phyloP scores from a whole-genome alignment of 176 grass and related monocot genomes.

The Carex kokanica region DNA sequence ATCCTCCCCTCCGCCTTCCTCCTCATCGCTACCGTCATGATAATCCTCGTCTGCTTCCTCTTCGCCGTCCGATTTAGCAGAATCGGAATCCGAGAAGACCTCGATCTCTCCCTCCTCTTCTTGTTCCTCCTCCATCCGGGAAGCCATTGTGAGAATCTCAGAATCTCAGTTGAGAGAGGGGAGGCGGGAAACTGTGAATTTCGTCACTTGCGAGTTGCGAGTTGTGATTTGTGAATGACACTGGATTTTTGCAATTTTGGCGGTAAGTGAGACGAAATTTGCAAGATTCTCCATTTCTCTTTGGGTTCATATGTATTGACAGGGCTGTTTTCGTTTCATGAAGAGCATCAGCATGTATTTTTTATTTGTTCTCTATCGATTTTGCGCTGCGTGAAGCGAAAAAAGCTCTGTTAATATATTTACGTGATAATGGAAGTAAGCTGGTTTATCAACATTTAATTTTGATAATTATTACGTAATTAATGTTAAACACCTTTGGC shows the following conservation, averaged over 20 bases:
- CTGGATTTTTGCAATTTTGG: slow-evolving; percentile 3
- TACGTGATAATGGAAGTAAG: no score
- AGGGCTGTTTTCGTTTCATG: no score
- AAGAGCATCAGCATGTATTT: no score
- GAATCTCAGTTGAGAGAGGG: slow-evolving; percentile 2
- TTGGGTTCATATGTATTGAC: no score
- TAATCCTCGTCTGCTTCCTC: slow-evolving; percentile 50
- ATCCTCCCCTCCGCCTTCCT: slow-evolving; percentile 34
- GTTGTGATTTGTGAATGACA: neutral
- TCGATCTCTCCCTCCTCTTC: slow-evolving; percentile 36
- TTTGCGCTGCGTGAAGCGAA: no score
- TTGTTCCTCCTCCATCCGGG: slow-evolving; percentile 28
- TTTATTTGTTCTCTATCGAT: no score
- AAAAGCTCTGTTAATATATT: no score
- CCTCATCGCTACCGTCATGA: slow-evolving; percentile 32
- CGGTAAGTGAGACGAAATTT: no score
- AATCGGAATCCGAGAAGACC: slow-evolving; percentile 42
- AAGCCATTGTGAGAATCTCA: slow-evolving; percentile 30
- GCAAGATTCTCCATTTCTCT: no score
- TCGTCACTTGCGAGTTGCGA: slow-evolving; percentile 2
- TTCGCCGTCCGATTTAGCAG: slow-evolving; percentile 32
- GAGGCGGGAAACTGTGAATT: slow-evolving; percentile 12
- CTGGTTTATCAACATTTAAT: no score
- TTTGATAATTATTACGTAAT: no score
- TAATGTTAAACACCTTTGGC: no score